Conservation (phyloP, 352 stramenopile genomes). For the Phytophthora quininea region DNA sequence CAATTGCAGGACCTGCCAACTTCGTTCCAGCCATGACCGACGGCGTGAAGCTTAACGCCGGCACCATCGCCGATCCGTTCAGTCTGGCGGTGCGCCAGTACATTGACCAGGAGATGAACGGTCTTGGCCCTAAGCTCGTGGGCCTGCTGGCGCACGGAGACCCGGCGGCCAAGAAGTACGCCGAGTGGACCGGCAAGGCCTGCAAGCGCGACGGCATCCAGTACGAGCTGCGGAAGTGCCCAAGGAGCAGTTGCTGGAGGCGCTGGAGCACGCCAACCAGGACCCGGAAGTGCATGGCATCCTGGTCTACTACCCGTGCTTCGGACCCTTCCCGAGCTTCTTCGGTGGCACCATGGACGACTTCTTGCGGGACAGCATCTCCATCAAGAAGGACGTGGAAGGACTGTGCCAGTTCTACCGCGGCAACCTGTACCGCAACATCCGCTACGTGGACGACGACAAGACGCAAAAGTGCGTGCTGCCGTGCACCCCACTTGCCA, state of each 20-base stretch:
- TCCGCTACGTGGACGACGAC: constrained; percentile 93
- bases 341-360: constrained; percentile 97
- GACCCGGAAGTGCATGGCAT: constrained; percentile 96
- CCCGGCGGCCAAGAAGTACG: constrained; percentile 95
- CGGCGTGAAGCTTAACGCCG: constrained; percentile 76
- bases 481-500: constrained; percentile 96
- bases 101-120: constrained; percentile 77
- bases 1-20: not conserved
- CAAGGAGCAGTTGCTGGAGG: constrained; percentile 94
- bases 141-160: constrained; percentile 95
- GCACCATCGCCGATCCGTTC: constrained; percentile 88
- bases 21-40: constrained; percentile 13
- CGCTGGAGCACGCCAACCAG: constrained; percentile 93
- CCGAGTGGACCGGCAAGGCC: constrained; percentile 96
- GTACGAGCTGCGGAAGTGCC: constrained; percentile 96
- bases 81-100: constrained; percentile 83
- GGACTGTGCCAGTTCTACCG: constrained; percentile 96
- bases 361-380: constrained; percentile 96
- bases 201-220: constrained; percentile 95
- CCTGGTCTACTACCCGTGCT: constrained; percentile 99
- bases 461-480: constrained; percentile 95
- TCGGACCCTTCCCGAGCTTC: constrained; percentile 96
- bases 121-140: constrained; percentile 87
- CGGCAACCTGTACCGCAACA: constrained; percentile 97
- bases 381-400: constrained; percentile 97